These are phyloP conservation scores for Xylaria sp. DNA, from an alignment of 2,329 filamentous ascomycete species.

Conservation along the genomic window DNA sequence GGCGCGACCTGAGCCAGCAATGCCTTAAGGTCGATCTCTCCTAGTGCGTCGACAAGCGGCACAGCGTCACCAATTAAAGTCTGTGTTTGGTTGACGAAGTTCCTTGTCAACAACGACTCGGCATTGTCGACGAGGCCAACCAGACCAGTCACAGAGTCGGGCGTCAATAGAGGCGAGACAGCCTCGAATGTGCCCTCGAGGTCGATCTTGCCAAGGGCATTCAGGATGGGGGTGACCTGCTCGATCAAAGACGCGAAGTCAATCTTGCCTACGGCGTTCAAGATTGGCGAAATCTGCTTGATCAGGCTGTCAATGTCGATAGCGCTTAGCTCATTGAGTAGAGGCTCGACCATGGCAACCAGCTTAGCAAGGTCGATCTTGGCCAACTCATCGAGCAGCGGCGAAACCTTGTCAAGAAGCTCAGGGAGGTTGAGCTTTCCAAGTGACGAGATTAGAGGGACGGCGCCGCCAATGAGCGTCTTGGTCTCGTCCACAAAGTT, in stretches of 20 bases:
- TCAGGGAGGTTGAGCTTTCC: slow-evolving; percentile 43
- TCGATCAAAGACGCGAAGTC: slow-evolving; percentile 40
- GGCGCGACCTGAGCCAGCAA: slow-evolving; percentile 46
- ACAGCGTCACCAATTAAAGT: slow-evolving; percentile 44
- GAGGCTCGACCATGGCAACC: slow-evolving; percentile 42
- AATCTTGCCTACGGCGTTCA: slow-evolving; percentile 41
- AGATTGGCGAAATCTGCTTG: slow-evolving; percentile 43
- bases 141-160: slow-evolving; percentile 43
- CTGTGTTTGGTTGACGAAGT: slow-evolving; percentile 50
- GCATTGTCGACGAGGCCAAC: slow-evolving; percentile 47
- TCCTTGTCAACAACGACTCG: slow-evolving; percentile 45
- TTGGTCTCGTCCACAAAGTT: slow-evolving; percentile 39
- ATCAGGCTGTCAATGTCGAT: slow-evolving; percentile 45
- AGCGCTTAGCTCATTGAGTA: slow-evolving; percentile 40
- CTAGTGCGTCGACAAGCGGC: slow-evolving; percentile 45
- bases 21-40: slow-evolving; percentile 46
- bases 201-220: slow-evolving; percentile 42
- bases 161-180: slow-evolving; percentile 44
- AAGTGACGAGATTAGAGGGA: slow-evolving; percentile 37
- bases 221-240: slow-evolving; percentile 42
- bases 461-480: slow-evolving; percentile 37
- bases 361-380: slow-evolving; percentile 37
- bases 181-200: slow-evolving; percentile 43
- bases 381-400: slow-evolving; percentile 39
- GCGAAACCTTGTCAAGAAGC: slow-evolving; percentile 40